phyloP scores from a whole-genome alignment of 164 flowering plant genomes.

The Vitis rupestris region DNA sequence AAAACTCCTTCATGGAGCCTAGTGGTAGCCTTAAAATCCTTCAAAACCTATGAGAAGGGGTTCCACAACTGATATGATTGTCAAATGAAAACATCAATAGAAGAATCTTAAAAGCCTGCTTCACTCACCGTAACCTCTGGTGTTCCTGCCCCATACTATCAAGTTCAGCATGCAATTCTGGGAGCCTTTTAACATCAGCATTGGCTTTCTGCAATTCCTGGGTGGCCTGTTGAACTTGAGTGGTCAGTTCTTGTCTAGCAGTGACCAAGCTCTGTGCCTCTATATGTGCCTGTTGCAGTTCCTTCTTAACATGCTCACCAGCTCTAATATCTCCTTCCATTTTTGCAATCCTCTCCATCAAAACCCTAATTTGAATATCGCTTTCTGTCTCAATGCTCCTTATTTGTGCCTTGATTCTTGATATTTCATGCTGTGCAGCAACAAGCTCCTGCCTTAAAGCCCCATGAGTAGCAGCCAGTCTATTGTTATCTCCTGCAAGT shows the following conservation, averaged over 20 bases:
- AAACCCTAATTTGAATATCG: constrained; percentile 70
- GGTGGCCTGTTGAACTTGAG: constrained; percentile 43
- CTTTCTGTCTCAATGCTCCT: constrained; percentile 71
- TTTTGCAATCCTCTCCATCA: constrained; percentile 70
- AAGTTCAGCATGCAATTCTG: constrained; percentile 63
- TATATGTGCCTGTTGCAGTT: constrained; percentile 59
- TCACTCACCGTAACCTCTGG: constrained; percentile 68
- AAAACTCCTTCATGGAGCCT: too few relatives aligned
- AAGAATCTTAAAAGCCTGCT: not conserved
- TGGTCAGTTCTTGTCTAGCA: constrained; percentile 50
- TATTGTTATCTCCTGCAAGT: constrained; percentile 66
- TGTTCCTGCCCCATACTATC: constrained; percentile 67
- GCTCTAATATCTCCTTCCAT: constrained; percentile 63
- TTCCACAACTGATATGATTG: not conserved
- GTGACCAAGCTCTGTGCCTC: constrained; percentile 65
- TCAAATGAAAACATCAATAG: not conserved
- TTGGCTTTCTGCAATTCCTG: constrained; percentile 56
- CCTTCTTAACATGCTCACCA: constrained; percentile 61
- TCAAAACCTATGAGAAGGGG: too few relatives aligned
- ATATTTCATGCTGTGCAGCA: constrained; percentile 56
- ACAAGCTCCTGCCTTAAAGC: constrained; percentile 60
- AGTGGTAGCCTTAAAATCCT: too few relatives aligned
- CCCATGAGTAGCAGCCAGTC: constrained; percentile 55
- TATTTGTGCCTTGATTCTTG: constrained; percentile 56
- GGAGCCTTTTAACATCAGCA: constrained; percentile 43